Evolutionary conservation across 441 rosid species (phyloP).

Genomic region (Macaranga tanarius): DNA sequence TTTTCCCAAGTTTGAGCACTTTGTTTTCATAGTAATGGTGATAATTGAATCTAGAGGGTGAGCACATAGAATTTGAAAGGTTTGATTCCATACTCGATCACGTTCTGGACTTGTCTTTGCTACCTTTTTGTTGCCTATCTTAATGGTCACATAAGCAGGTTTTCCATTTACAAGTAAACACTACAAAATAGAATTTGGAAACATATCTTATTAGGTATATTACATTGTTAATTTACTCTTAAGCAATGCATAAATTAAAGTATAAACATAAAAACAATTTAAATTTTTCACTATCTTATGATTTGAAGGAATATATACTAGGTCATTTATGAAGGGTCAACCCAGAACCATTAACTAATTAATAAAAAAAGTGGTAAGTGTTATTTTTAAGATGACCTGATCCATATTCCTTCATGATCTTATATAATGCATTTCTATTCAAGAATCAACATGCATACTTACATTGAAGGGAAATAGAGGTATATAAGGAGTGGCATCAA

Average conservation of each 20-base stretch:
- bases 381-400: no score
- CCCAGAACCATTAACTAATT: no score
- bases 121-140: conserved; percentile 56
- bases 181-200: conserved; percentile 30
- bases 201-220: background rate
- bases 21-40: conserved; percentile 66
- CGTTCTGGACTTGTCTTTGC: conserved; percentile 65
- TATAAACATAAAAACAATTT: background rate
- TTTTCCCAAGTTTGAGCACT: conserved; percentile 65
- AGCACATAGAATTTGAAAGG: conserved; percentile 78
- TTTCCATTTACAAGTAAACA: conserved; percentile 49
- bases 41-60: conserved; percentile 56
- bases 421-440: background rate
- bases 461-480: conserved; percentile 68
- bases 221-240: background rate
- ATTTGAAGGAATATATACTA: no score
- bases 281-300: no score
- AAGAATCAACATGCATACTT: conserved; percentile 26
- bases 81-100: conserved; percentile 85
- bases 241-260: background rate
- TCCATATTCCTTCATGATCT: no score
- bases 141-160: conserved; percentile 66
- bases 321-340: no score
- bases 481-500: conserved; percentile 65
- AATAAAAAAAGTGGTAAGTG: no score